These are phyloP conservation scores for Clonostachys byssicola DNA, from an alignment of 2,329 filamentous ascomycete genomes.

Conservation along the genomic window DNA sequence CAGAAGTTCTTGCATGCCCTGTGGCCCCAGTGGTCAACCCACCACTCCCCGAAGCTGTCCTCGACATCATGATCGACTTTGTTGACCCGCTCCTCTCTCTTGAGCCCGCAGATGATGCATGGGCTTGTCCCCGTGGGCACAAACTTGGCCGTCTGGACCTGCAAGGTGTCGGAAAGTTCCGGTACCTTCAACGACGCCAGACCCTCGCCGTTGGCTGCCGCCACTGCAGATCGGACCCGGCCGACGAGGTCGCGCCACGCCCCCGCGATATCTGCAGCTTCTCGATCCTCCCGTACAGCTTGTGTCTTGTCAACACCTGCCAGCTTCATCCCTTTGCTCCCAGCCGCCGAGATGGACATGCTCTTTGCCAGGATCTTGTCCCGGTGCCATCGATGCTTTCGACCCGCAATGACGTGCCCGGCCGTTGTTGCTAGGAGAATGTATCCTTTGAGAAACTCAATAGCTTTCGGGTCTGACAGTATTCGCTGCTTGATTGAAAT, in stretches of 20 bases:
- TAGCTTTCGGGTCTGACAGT: conserved; percentile 56
- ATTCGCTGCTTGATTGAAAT: conserved; percentile 57
- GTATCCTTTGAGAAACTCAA: conserved; percentile 61
- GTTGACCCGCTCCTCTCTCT: conserved; percentile 75
- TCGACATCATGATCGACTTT: conserved; percentile 75
- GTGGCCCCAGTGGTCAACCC: conserved; percentile 86
- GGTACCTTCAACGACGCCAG: conserved; percentile 55
- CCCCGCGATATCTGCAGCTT: conserved; percentile 72
- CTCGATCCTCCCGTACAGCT: conserved; percentile 76
- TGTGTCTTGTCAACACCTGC: conserved; percentile 81
- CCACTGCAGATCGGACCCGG: conserved; percentile 68
- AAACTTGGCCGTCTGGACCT: conserved; percentile 65
- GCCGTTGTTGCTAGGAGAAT: conserved; percentile 62
- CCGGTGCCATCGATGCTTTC: conserved; percentile 85
- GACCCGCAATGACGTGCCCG: conserved; percentile 78
- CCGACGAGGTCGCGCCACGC: conserved; percentile 76
- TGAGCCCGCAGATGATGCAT: conserved; percentile 84
- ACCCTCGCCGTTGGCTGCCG: conserved; percentile 58
- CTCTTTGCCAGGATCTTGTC: conserved; percentile 80
- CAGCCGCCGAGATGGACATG: conserved; percentile 80
- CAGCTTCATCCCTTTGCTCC: conserved; percentile 86
- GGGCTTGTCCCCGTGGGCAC: conserved; percentile 69
- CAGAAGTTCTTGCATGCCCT: conserved; percentile 80
- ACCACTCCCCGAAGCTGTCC: conserved; percentile 96
- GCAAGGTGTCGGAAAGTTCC: conserved; percentile 66